Percentiles rank a stretch among this genome's conserved stretches.
Evolutionary conservation across 2,329 filamentous ascomycete genomes (phyloP).

Genomic region (Plenodomus tracheiphilus): DNA sequence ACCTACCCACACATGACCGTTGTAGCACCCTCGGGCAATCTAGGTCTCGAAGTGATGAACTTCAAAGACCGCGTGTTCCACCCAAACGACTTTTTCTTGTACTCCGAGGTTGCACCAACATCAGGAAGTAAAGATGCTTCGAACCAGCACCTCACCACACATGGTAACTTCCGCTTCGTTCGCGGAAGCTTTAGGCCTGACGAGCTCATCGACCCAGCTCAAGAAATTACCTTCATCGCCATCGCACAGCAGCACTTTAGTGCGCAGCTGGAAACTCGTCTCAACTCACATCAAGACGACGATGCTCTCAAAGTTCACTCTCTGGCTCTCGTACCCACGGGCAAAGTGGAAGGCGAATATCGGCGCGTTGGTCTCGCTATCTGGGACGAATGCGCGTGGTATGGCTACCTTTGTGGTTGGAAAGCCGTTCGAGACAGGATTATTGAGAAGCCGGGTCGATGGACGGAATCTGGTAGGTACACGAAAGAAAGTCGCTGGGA

Average conservation of each 20-base stretch:
- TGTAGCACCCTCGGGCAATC: not conserved
- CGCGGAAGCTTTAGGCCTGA: slow-evolving; percentile 23
- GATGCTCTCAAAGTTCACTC: slow-evolving; percentile 13
- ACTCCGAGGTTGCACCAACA: slow-evolving; percentile 11
- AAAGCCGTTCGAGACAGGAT: slow-evolving; percentile 6
- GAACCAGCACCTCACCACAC: not conserved
- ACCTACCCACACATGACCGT: slow-evolving; percentile 10
- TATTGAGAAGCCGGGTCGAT: slow-evolving; percentile 9
- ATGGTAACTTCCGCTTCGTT: slow-evolving; percentile 14
- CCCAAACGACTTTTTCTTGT: slow-evolving; percentile 19
- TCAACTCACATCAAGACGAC: slow-evolving; percentile 3
- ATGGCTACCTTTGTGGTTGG: slow-evolving; percentile 20
- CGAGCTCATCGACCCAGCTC: slow-evolving; percentile 19
- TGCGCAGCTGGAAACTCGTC: not conserved
- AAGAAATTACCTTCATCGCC: slow-evolving; percentile 24
- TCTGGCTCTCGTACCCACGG: slow-evolving; percentile 14
- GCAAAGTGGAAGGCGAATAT: slow-evolving; percentile 10
- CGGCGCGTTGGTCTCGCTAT: slow-evolving; percentile 21
- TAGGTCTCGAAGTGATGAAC: slow-evolving; percentile 2
- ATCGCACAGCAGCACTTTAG: slow-evolving; percentile 19
- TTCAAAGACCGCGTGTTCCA: slow-evolving; percentile 15
- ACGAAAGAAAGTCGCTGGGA: slow-evolving; percentile 1
- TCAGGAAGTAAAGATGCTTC: not conserved
- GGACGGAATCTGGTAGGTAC: slow-evolving; percentile 1
- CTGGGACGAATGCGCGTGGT: slow-evolving; percentile 27